Evolutionary conservation across 768 basidiomycete genomes (phyloP), one percentile per base, ranked within the genome.

Genomic region (Favolaschia claudopus): DNA sequence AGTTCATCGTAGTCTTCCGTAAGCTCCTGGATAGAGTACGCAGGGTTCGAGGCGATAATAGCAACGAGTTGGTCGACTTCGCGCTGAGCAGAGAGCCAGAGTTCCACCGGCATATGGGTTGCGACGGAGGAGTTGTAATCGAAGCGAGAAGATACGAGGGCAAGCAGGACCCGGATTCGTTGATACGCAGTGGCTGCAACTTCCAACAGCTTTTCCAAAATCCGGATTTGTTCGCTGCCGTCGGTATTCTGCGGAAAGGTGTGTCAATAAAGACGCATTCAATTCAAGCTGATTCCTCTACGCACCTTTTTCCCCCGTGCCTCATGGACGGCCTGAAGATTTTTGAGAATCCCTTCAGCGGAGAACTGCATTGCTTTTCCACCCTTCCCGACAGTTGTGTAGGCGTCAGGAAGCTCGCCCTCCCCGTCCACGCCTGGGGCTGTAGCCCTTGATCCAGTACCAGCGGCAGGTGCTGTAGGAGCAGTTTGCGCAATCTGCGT

Each of bases 221-320:
- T 93, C 58, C 89, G 88, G 65, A 97, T 93, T 82, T 97, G 96
- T 74, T 98, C 96, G 10, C 85, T 85, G 43, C 97, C 89, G 74
- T 99, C 96, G 33, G 97, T 99, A 77, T 97, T 97, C 96, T 98
- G 61, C 1, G n/a, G 29, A 66, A 14, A n/a, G 31, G 4, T 5
- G 42, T 32, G 44, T 64, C 20, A 67, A 29, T 47, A n/a, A 22
- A 48, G 36, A 28, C 4, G 25, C n/a, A 52, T 22, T 54, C 12
- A 19, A 19, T 32, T 8, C 34, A 33, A 22, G n/a, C n/a, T n/a
- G n/a, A n/a, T n/a, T n/a, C n/a, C n/a, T n/a, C n/a, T 4, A 61
- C 81, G 34, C 29, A 96, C 95, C 88, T 99, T 99, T 77, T 95
- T 93, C 13, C 97, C 97, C 55, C 97, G 87, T 43, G 93, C 93